These are phyloP conservation scores for Bisporella sp. DNA, from an alignment of 2,329 filamentous ascomycete genomes.

Conservation along the genomic window DNA sequence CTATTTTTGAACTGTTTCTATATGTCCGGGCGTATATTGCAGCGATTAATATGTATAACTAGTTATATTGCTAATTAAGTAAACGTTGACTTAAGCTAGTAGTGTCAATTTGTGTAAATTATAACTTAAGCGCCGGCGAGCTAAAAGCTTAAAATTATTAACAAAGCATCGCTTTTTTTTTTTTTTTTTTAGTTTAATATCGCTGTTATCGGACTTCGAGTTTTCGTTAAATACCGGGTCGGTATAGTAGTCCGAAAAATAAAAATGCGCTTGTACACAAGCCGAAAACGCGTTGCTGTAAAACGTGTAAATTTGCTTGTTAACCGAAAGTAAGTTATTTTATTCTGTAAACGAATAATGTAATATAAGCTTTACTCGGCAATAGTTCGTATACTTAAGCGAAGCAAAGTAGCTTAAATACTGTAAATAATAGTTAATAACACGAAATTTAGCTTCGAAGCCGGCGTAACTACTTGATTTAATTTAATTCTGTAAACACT, in stretches of 20 bases:
- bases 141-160: constrained; percentile 4
- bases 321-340: neutral
- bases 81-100: neutral
- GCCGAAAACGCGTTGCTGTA: neutral
- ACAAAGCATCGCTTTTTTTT: neutral
- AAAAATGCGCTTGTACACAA: neutral
- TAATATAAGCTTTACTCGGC: constrained; percentile 3
- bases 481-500: constrained; percentile 1
- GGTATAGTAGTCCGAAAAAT: constrained; percentile 2
- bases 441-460: neutral
- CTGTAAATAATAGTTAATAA: constrained; percentile 5
- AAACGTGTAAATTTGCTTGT: neutral
- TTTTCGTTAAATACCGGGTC: neutral
- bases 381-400: constrained; percentile 1
- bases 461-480: neutral
- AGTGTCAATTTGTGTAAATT: constrained; percentile 1
- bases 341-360: neutral
- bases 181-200: neutral
- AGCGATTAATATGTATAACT: constrained; percentile 1
- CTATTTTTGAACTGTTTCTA: constrained; percentile 5
- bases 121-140: neutral
- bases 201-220: neutral
- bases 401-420: neutral
- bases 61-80: constrained; percentile 4
- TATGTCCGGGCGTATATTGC: neutral